Evolutionary conservation across 1,139 yeast genomes (phyloP).

Genomic region (Groenewaldozyma sp.): DNA sequence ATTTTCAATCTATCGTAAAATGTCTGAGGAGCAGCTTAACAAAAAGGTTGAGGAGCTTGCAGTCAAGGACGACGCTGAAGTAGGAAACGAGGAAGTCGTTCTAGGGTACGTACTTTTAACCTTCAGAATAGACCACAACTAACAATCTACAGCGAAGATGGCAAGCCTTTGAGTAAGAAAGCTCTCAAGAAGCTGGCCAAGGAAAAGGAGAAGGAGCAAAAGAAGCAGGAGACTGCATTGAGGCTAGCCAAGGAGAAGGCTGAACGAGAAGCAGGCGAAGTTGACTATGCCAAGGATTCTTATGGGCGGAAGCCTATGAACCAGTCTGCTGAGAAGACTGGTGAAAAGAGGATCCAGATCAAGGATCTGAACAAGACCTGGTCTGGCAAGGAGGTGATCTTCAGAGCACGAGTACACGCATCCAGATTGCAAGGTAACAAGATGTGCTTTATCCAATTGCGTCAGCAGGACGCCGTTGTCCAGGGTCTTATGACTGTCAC

Average conservation of each 20-base stretch:
- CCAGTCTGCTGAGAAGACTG: constrained; percentile 64
- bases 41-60: constrained; percentile 10
- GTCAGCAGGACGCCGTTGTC: constrained; percentile 77
- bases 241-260: constrained; percentile 81
- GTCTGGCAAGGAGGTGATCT: constrained; percentile 70
- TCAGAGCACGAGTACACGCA: constrained; percentile 91
- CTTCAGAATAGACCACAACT: background rate
- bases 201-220: constrained; percentile 84
- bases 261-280: constrained; percentile 70
- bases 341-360: constrained; percentile 50
- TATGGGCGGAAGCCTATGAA: constrained; percentile 86
- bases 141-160: constrained; percentile 47
- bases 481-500: constrained; percentile 76
- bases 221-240: constrained; percentile 89
- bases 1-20: background rate
- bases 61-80: background rate
- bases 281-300: constrained; percentile 76
- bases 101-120: constrained; percentile 6
- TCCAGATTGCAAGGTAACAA: constrained; percentile 95
- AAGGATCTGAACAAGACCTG: constrained; percentile 44
- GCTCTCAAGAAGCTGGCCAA: constrained; percentile 92
- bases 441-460: constrained; percentile 78
- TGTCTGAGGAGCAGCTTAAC: constrained; percentile 7
- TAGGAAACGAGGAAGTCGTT: constrained; percentile 1
- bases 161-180: constrained; percentile 89